These are phyloP conservation scores for Bromus sterilis DNA, from an alignment of 176 grass and related monocot genomes.

Conservation along the genomic window DNA sequence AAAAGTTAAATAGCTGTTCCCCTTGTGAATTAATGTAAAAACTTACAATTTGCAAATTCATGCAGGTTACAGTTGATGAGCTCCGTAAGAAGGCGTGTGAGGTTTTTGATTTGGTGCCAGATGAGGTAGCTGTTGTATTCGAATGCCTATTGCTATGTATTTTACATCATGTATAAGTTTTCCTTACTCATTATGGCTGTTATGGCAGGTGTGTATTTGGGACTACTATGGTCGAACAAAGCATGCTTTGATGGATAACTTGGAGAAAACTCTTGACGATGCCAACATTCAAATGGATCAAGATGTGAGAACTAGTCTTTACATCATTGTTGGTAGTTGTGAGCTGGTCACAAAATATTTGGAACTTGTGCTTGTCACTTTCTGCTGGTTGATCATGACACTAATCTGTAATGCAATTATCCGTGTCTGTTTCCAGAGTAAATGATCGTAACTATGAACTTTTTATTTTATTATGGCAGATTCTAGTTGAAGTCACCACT, in stretches of 20 bases:
- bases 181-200: conserved; percentile 10
- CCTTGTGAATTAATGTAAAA: background rate
- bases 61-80: conserved; percentile 80
- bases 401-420: conserved; percentile 5
- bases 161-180: background rate
- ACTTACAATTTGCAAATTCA: background rate
- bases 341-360: conserved; percentile 9
- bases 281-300: conserved; percentile 99
- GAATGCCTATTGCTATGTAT: background rate
- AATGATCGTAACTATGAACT: conserved; percentile 24
- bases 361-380: background rate
- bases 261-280: conserved; percentile 95
- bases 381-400: background rate
- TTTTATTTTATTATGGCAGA: conserved; percentile 50
- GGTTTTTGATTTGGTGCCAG: conserved; percentile 78
- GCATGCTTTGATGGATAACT: conserved; percentile 91
- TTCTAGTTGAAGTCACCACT: conserved; percentile 70
- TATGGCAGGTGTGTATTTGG: conserved; percentile 73
- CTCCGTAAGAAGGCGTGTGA: conserved; percentile 84
- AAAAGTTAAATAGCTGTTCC: background rate
- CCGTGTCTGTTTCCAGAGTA: background rate
- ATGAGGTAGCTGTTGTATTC: conserved; percentile 58
- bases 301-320: conserved; percentile 46
- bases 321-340: background rate
- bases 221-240: conserved; percentile 91